Evolutionary conservation across 345 rosid species (phyloP), one percentile per base, ranked within the genome.

Genomic region (Sisymbrium altissimum): DNA sequence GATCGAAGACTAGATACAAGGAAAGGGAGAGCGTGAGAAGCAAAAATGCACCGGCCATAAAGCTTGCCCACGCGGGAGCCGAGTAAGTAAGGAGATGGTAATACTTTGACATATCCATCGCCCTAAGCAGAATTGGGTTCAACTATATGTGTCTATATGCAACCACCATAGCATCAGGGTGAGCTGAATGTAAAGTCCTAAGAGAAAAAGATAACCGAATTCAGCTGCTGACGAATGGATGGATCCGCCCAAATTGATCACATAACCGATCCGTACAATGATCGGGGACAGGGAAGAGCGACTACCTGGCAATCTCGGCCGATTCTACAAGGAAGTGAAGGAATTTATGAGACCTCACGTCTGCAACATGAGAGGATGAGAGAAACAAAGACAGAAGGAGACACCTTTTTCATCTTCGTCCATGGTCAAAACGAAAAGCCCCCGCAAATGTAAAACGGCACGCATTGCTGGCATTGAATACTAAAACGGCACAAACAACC

Each of bases 1-100:
- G 99, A 79, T 96, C 98, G 61, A 90, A 89, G 64, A 92, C 62
- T n/a, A 96, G 93, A 81, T 80, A 96, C 77, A 90, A 61, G 12
- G 99, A 96, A 46, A 88, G 86, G 53, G 81, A 81, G 52, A 96
- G 89, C 13, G 91, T 54, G 14, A 86, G 10, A 38, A 88, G 48
- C 75, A 89, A 72, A 75, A 96, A 78, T 4, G 80, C 85, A 30
- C 87, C 88, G 4, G 96, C 91, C 61, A 86, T 75, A 32, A 84
- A 66, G 75, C 84, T 83, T 53, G 89, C 88, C 99, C 99, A 96
- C 30, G 85, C 50, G 25, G 92, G 96, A 67, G 92, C 79, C 25
- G 84, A 72, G 80, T 86, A 87, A 19, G 76, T 46, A 71, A 78
- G 36, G 66, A 84, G 72, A 56, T 74, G 74, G 44, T 38, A 59